Conservation (phyloP, 2,329 filamentous ascomycete species). For the Malbranchea zuffiana region DNA sequence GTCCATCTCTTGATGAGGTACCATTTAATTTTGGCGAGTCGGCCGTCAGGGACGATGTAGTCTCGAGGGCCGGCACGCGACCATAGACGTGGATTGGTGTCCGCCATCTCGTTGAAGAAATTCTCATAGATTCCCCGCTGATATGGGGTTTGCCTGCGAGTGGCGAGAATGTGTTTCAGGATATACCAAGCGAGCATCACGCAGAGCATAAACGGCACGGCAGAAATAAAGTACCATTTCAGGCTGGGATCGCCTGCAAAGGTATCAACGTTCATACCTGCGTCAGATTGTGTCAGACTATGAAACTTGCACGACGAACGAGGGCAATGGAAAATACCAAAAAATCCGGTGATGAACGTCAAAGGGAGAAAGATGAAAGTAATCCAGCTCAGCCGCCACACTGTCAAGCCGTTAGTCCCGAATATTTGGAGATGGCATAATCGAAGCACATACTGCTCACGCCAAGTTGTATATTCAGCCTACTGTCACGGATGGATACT, state of each 20-base stretch:
- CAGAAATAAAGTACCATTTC: slow-evolving; percentile 42
- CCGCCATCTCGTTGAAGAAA: slow-evolving; percentile 40
- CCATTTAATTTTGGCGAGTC: slow-evolving; percentile 38
- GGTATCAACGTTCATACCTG: slow-evolving; percentile 43
- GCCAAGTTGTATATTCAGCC: slow-evolving; percentile 40
- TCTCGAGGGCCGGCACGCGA: slow-evolving; percentile 36
- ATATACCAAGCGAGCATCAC: slow-evolving; percentile 40
- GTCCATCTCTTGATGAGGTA: slow-evolving; percentile 39
- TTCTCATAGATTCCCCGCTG: slow-evolving; percentile 42
- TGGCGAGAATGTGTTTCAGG: slow-evolving; percentile 37
- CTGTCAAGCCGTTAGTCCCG: slow-evolving; percentile 9
- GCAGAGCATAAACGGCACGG: slow-evolving; percentile 36
- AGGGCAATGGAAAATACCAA: slow-evolving; percentile 12
- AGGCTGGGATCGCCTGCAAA: slow-evolving; percentile 35
- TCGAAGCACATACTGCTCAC: slow-evolving; percentile 36
- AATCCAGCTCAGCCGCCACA: slow-evolving; percentile 29
- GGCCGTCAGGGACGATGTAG: slow-evolving; percentile 31
- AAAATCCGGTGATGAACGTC: slow-evolving; percentile 41
- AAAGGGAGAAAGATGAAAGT: slow-evolving; percentile 36
- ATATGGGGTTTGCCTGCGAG: slow-evolving; percentile 35
- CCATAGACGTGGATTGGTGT: slow-evolving; percentile 39
- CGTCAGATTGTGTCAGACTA: slow-evolving; percentile 9
- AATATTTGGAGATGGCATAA: not conserved
- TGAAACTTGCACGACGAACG: not conserved
- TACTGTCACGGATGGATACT: slow-evolving; percentile 42